Conservation (phyloP, 805 yeast species). For the Candida railenensis region DNA sequence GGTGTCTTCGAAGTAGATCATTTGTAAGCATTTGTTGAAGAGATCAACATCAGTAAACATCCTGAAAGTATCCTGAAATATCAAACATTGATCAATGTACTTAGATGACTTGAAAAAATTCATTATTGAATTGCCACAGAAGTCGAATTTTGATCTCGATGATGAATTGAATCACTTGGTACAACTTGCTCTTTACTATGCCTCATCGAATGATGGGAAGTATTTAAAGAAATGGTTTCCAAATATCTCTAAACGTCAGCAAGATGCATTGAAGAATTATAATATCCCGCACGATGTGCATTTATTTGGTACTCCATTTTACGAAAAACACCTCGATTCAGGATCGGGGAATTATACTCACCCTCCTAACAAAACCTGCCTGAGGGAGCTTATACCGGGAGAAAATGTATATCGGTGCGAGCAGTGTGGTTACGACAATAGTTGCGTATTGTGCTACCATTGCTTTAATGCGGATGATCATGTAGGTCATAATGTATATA, state of each 20-base stretch:
- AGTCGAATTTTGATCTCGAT: not conserved
- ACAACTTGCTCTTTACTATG: slow-evolving; percentile 25
- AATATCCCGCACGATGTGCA: not conserved
- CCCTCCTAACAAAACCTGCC: slow-evolving; percentile 68
- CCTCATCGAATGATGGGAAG: slow-evolving; percentile 38
- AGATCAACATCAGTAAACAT: too few species aligned
- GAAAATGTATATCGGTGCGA: slow-evolving; percentile 71
- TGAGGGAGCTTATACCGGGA: slow-evolving; percentile 56
- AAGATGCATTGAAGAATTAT: not conserved
- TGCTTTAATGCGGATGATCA: slow-evolving; percentile 76
- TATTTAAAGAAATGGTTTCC: not conserved
- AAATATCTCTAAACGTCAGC: not conserved
- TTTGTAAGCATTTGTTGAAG: not conserved
- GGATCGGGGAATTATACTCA: slow-evolving; percentile 22
- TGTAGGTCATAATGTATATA: slow-evolving; percentile 59
- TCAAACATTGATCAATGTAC: slow-evolving; percentile 1
- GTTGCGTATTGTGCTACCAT: slow-evolving; percentile 72
- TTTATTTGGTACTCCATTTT: not conserved
- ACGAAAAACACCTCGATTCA: not conserved
- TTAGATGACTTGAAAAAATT: slow-evolving; percentile 1
- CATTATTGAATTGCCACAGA: not conserved
- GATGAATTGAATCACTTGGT: not conserved
- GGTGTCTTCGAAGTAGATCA: too few species aligned
- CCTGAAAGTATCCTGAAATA: too few species aligned
- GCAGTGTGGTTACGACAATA: slow-evolving; percentile 75